phyloP scores from a whole-genome alignment of 148 eudicot species.

The Rhododendron henanense region DNA sequence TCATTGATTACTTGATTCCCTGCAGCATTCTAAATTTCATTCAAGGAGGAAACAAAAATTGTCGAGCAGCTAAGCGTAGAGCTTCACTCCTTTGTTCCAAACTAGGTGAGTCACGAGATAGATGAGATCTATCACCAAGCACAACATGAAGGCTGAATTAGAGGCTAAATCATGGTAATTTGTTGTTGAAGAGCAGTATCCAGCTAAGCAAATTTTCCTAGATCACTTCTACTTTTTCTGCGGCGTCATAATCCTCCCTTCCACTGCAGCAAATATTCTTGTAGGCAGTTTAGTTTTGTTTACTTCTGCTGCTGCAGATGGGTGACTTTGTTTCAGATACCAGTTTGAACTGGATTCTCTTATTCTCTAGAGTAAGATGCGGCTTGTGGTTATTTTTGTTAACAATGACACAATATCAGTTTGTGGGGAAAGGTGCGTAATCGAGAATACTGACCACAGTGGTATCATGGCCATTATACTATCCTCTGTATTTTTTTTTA shows the following conservation, averaged over 20 bases:
- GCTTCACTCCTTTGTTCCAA: not conserved
- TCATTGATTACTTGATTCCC: not conserved
- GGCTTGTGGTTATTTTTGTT: not conserved
- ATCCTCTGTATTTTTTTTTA: no score
- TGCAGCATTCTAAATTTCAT: not conserved
- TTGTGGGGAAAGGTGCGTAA: not conserved
- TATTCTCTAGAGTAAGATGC: not conserved
- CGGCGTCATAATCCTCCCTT: not conserved
- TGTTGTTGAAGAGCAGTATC: not conserved
- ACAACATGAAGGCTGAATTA: not conserved
- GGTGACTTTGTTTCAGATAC: not conserved
- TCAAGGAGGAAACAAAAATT: not conserved
- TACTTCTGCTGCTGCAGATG: not conserved
- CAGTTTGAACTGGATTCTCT: no score
- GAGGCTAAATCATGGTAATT: not conserved
- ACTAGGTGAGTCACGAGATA: not conserved
- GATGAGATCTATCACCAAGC: not conserved
- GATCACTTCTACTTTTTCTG: not conserved
- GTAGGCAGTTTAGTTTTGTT: not conserved
- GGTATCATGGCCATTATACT: no score
- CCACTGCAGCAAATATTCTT: not conserved
- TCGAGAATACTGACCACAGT: not conserved
- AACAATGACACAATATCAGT: not conserved
- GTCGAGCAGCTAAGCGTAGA: not conserved
- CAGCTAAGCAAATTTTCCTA: not conserved